These are phyloP conservation scores for Fomitopsis betulina DNA, from an alignment of 1,284 basidiomycete species.

Conservation along the genomic window DNA sequence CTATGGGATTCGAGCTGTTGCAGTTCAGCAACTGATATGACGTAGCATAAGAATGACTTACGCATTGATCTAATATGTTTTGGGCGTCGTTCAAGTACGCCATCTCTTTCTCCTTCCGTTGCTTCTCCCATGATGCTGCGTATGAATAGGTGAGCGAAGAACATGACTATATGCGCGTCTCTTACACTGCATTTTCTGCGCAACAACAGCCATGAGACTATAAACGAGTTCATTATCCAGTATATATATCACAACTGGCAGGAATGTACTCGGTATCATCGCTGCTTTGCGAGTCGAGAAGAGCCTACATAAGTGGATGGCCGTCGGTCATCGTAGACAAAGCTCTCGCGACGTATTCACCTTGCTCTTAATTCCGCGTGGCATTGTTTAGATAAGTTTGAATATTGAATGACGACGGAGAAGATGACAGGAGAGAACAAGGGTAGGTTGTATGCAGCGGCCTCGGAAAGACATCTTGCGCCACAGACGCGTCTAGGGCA, in stretches of 20 bases:
- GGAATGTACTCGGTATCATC: slow-evolving; percentile 17
- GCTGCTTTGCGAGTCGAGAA: slow-evolving; percentile 11
- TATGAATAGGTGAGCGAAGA: neutral
- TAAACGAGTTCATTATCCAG: neutral
- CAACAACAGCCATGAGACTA: slow-evolving; percentile 23
- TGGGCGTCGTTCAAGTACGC: slow-evolving; percentile 26
- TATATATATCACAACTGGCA: no score
- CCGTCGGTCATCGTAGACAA: no score
- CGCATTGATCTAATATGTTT: slow-evolving; percentile 28
- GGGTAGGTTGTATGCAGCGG: neutral
- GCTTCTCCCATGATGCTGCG: slow-evolving; percentile 37
- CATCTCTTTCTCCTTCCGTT: slow-evolving; percentile 30
- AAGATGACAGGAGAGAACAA: neutral
- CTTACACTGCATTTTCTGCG: slow-evolving; percentile 26
- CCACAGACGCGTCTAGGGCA: neutral
- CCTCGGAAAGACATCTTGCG: neutral
- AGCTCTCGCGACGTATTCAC: no score
- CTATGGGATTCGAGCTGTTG: slow-evolving; percentile 11
- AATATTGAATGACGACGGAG: neutral
- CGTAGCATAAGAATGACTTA: slow-evolving; percentile 5
- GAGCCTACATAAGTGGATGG: neutral
- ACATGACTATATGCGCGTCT: neutral
- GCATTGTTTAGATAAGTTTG: neutral
- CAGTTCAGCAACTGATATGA: neutral
- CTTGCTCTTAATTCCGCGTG: no score